Percentiles rank a stretch among this genome's conserved stretches.
Evolutionary conservation across 306 rosid genomes (phyloP).

Genomic region (Citrullus amarus): DNA sequence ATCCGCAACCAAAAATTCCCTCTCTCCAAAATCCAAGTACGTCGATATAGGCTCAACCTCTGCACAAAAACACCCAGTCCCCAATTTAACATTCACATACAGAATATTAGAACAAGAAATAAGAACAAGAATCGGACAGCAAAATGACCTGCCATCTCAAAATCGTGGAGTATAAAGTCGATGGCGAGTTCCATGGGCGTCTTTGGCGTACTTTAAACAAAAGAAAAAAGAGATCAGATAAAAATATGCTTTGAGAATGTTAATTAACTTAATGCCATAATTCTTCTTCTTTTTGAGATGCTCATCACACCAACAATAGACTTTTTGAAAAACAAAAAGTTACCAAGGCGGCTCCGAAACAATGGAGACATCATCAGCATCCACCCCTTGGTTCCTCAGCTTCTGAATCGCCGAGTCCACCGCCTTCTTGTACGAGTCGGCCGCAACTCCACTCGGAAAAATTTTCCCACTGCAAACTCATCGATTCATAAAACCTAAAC

Average conservation of each 20-base stretch:
- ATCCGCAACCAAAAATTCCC: conserved; percentile 83
- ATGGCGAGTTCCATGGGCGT: conserved; percentile 80
- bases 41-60: conserved; percentile 97
- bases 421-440: conserved; percentile 76
- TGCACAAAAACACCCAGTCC: conserved; percentile 22
- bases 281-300: conserved; percentile 13
- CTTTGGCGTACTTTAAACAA: conserved; percentile 36
- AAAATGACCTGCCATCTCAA: conserved; percentile 91
- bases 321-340: conserved; percentile 2
- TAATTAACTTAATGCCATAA: background rate
- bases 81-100: background rate
- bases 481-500: background rate
- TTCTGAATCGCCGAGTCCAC: conserved; percentile 77
- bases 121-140: background rate
- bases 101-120: background rate
- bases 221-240: background rate
- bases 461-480: conserved; percentile 52
- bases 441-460: conserved; percentile 74
- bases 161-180: conserved; percentile 85
- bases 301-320: conserved; percentile 6
- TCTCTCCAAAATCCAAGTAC: conserved; percentile 60
- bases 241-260: background rate
- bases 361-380: conserved; percentile 20
- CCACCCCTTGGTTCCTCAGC: conserved; percentile 39
- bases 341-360: conserved; percentile 46